Evolutionary conservation across 768 basidiomycete genomes (phyloP).

Genomic region (Ramaria sp.): DNA sequence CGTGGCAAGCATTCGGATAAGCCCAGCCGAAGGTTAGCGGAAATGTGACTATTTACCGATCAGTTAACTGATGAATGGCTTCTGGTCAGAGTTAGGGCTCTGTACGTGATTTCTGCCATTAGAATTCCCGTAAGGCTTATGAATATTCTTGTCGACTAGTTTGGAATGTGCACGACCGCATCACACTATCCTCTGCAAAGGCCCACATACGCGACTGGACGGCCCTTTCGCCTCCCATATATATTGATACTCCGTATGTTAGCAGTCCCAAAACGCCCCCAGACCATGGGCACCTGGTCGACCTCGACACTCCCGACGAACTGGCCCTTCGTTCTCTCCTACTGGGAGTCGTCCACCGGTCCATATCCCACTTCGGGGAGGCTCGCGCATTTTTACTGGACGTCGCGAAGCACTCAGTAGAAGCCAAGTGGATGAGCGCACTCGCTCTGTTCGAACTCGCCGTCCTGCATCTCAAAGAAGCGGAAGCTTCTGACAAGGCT

Average conservation of each 20-base stretch:
- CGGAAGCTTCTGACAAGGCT: conserved; percentile 22
- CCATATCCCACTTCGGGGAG: conserved; percentile 33
- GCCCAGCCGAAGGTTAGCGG: conserved; percentile 53
- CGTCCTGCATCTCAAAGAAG: conserved; percentile 56
- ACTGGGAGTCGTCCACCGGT: conserved; percentile 57
- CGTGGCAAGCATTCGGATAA: conserved; percentile 49
- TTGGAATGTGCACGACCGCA: conserved; percentile 70
- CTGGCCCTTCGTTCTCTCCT: conserved; percentile 57
- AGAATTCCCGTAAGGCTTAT: background rate
- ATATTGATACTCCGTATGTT: conserved; percentile 23
- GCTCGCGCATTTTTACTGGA: conserved; percentile 43
- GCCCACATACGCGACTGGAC: conserved; percentile 49
- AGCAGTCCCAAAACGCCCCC: conserved; percentile 4
- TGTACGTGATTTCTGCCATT: conserved; percentile 33
- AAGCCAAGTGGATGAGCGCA: conserved; percentile 53
- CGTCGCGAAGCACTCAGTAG: conserved; percentile 31
- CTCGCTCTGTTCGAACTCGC: conserved; percentile 62
- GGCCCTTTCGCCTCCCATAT: conserved; percentile 35
- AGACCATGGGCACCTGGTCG: conserved; percentile 13
- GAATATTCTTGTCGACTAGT: conserved; percentile 28
- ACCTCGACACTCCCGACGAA: conserved; percentile 64
- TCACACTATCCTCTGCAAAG: conserved; percentile 40
- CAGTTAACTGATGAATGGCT: background rate
- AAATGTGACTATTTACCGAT: too few relatives aligned
- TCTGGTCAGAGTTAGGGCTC: conserved; percentile 47